Percentiles rank a stretch among this genome's conserved stretches.
phyloP scores from a whole-genome alignment of 805 yeast species.

The Wickerhamomyces bisporus region DNA sequence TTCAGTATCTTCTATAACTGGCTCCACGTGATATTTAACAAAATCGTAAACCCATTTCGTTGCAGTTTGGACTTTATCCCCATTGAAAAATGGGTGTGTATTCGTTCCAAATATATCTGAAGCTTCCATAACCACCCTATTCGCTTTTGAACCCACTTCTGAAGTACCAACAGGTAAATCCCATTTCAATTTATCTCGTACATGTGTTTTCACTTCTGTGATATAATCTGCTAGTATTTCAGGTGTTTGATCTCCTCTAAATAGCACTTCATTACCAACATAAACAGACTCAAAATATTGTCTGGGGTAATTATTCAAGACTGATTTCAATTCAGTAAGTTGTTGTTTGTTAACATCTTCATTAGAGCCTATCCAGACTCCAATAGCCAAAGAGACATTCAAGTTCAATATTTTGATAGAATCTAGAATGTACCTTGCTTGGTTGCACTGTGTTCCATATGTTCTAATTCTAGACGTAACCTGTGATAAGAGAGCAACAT shows the following conservation, averaged over 20 bases:
- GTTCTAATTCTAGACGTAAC: conserved; percentile 54
- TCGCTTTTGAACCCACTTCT: conserved; percentile 48
- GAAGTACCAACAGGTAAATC: conserved; percentile 57
- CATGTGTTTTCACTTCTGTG: conserved; percentile 33
- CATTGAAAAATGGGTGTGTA: conserved; percentile 66
- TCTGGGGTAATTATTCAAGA: conserved; percentile 40
- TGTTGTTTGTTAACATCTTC: conserved; percentile 41
- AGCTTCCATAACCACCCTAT: conserved; percentile 30
- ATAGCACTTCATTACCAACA: conserved; percentile 61
- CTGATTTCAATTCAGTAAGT: conserved; percentile 36
- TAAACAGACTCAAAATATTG: conserved; percentile 43
- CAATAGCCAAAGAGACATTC: conserved; percentile 53
- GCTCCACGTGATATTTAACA: conserved; percentile 38
- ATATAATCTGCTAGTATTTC: conserved; percentile 37
- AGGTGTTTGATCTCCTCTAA: conserved; percentile 42
- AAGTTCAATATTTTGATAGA: conserved; percentile 46
- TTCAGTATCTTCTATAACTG: conserved; percentile 24
- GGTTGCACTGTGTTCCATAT: conserved; percentile 60
- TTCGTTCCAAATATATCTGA: conserved; percentile 61
- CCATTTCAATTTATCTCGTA: conserved; percentile 28
- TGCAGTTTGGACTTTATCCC: conserved; percentile 42
- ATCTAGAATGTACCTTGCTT: conserved; percentile 45
- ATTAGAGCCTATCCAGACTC: conserved; percentile 55
- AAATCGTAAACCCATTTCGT: conserved; percentile 50
- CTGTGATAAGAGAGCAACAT: conserved; percentile 51